Conservation (phyloP, 2,329 filamentous ascomycete species). For the Ophiostoma triangulosporum region DNA sequence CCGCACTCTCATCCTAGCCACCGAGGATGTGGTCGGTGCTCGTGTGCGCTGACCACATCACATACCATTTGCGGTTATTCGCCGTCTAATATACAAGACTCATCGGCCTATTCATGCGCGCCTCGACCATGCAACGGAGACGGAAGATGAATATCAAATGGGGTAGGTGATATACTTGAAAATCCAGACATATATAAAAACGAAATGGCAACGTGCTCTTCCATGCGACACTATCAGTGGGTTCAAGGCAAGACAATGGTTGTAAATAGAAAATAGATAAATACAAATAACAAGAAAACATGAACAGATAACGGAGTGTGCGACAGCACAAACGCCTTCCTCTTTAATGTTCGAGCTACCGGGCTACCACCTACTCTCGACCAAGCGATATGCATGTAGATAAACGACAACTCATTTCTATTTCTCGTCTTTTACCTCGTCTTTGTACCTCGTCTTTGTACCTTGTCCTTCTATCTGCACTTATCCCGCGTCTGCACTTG, state of each 20-base stretch:
- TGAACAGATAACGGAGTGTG: slow-evolving; percentile 2
- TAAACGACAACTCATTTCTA: background rate
- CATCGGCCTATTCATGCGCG: background rate
- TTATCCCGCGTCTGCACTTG: background rate
- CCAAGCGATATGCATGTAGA: slow-evolving; percentile 1
- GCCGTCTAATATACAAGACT: background rate
- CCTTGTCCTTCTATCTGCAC: background rate
- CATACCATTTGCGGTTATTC: background rate
- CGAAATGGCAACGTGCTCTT: background rate
- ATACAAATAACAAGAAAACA: background rate
- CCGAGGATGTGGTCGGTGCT: too few species aligned
- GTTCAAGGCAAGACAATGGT: background rate
- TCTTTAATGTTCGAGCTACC: slow-evolving; percentile 1
- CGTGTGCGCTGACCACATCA: background rate
- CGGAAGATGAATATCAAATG: background rate
- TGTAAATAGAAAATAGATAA: background rate
- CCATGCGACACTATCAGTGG: background rate
- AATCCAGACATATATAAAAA: background rate
- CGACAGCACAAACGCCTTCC: slow-evolving; percentile 6
- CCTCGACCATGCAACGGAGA: background rate
- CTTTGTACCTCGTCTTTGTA: background rate
- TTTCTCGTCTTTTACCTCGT: background rate
- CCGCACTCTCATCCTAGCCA: too few species aligned
- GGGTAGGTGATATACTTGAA: background rate
- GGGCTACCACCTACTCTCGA: background rate